Percentiles rank a stretch among this genome's conserved stretches.
Evolutionary conservation across 148 eudicot species (phyloP).

Genomic region (Rhododendron molle): DNA sequence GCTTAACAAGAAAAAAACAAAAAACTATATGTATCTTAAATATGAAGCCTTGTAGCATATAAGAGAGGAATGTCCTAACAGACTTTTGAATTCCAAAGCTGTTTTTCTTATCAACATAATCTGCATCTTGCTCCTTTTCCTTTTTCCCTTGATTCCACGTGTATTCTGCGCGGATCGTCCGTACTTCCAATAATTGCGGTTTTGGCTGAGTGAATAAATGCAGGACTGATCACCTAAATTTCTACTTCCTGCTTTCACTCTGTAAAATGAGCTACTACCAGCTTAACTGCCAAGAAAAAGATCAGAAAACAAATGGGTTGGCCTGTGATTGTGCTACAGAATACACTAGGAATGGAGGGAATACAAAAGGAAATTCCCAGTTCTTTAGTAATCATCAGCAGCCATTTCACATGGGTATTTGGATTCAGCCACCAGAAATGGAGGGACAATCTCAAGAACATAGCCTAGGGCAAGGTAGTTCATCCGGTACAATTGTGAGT

Average conservation of each 20-base stretch:
- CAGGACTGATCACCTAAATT: neutral
- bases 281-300: conserved; percentile 2
- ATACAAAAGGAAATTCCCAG: conserved; percentile 12
- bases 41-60: neutral
- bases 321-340: conserved; percentile 21
- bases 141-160: neutral
- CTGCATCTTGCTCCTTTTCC: neutral
- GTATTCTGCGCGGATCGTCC: conserved; percentile 7
- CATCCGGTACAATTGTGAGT: conserved; percentile 20
- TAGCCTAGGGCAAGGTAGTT: neutral
- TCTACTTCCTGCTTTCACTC: neutral
- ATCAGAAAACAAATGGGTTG: conserved; percentile 8
- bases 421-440: conserved; percentile 4
- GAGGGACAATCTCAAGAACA: neutral
- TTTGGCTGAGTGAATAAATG: neutral
- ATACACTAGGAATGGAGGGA: conserved; percentile 5
- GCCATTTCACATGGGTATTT: conserved; percentile 13
- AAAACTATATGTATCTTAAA: neutral
- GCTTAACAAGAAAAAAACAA: too few relatives aligned
- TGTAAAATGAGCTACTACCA: conserved; percentile 1
- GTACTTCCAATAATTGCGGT: neutral
- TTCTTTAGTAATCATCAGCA: conserved; percentile 2
- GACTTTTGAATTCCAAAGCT: conserved; percentile 8
- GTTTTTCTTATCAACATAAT: neutral
- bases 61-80: neutral